Evolutionary conservation across 306 rosid species (phyloP), one percentile per base, ranked within the genome.

Genomic region (Hippophae rhamnoides): DNA sequence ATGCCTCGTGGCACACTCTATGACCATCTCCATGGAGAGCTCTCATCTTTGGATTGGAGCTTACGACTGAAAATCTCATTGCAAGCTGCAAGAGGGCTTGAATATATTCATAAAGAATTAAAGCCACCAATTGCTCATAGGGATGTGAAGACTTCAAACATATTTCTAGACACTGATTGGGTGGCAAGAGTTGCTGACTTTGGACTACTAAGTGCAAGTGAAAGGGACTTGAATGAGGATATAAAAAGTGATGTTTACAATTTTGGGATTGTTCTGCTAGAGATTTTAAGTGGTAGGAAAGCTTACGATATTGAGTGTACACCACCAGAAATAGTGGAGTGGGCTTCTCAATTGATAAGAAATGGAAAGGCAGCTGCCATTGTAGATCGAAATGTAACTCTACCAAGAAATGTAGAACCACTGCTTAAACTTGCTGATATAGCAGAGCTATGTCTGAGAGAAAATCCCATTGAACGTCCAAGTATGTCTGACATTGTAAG

Each of bases 1-100:
- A 87, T 87, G 95, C 86, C 90, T 9, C 83, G 79, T 9, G 92
- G 95, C 3, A 87, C 95, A 5, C 95, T 87, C 38, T 68, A 74
- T 14, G 92, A 87, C 52, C 95, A 82, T 60, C 82, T 87, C 40
- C 95, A 87, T 3, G 92, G 95, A 18, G 95, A 90, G 9, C 83
- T 87, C 49, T 78, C 86, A 52, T 85, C 89, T 11, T 79, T 87
- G 27, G 80, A 67, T 67, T 87, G 95, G 95, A 78, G 51, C 67
- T 69, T 84, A 27, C 72, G 95, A 72, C 13, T 87, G 25, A 87
- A 78, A 67, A 82, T 87, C 23, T 68, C 85, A 5, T 78, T 79
- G 86, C 92, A 87, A 52, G 78, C 75, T n/a, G 90, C 89, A 1
- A 87, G 76, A 46, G 95, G 92, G 5, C 75, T 87, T 1, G 88